phyloP scores from a whole-genome alignment of 2,329 filamentous ascomycete genomes.

The Cryphonectria parasitica region DNA sequence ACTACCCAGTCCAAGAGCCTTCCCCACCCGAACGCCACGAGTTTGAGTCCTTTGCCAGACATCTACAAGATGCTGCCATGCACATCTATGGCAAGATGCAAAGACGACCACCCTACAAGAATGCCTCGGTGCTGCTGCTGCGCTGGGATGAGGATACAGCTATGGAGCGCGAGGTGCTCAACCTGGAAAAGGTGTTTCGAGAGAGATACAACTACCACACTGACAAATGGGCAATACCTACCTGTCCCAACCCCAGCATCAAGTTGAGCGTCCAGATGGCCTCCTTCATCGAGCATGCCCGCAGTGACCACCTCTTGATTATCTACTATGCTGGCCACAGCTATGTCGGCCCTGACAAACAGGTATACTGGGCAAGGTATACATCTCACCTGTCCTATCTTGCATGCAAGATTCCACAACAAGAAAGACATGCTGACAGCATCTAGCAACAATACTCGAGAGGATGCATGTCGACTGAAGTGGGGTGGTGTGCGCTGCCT shows the following conservation, averaged over 20 bases:
- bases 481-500: slow-evolving; percentile 67
- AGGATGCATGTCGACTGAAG: slow-evolving; percentile 63
- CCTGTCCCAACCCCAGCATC: slow-evolving; percentile 60
- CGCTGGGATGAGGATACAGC: slow-evolving; percentile 65
- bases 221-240: slow-evolving; percentile 64
- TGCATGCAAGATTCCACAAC: neutral
- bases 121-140: slow-evolving; percentile 63
- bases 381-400: neutral
- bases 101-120: slow-evolving; percentile 55
- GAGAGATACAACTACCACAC: slow-evolving; percentile 65
- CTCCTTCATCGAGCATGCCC: slow-evolving; percentile 61
- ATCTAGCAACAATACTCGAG: slow-evolving; percentile 57
- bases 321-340: slow-evolving; percentile 68
- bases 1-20: slow-evolving; percentile 31
- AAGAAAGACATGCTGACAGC: slow-evolving; percentile 32
- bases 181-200: slow-evolving; percentile 61
- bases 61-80: slow-evolving; percentile 71
- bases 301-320: slow-evolving; percentile 63
- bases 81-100: slow-evolving; percentile 67
- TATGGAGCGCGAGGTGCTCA: slow-evolving; percentile 56
- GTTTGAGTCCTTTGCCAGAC: slow-evolving; percentile 68
- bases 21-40: slow-evolving; percentile 55
- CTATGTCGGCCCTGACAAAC: slow-evolving; percentile 60
- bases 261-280: slow-evolving; percentile 65
- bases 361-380: slow-evolving; percentile 70